Evolutionary conservation across 495 filamentous ascomycete species (phyloP).

Genomic region (Talaromyces stipitatus): DNA sequence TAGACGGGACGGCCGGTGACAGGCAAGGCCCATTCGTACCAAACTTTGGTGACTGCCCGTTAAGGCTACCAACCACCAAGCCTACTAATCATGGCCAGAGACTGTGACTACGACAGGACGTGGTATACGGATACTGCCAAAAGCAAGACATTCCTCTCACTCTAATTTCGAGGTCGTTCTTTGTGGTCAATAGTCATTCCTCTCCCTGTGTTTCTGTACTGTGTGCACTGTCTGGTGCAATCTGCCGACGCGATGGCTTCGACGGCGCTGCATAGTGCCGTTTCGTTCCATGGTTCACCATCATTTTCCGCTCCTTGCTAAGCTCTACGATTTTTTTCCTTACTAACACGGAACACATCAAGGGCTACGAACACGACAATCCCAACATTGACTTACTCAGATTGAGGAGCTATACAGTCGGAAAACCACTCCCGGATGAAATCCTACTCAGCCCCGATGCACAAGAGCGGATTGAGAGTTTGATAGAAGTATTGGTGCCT

Average conservation of each 20-base stretch:
- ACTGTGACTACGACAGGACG: background rate
- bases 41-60: background rate
- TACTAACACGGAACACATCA: slow-evolving; percentile 13
- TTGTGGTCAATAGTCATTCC: background rate
- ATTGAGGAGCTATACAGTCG: slow-evolving; percentile 67
- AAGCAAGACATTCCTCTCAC: background rate
- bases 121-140: background rate
- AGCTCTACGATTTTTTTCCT: slow-evolving; percentile 5
- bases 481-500: slow-evolving; percentile 51
- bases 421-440: slow-evolving; percentile 52
- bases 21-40: slow-evolving; percentile 2
- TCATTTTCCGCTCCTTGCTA: slow-evolving; percentile 13
- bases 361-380: slow-evolving; percentile 71
- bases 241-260: slow-evolving; percentile 8
- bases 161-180: background rate
- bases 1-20: slow-evolving; percentile 1
- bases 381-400: slow-evolving; percentile 68
- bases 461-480: slow-evolving; percentile 45
- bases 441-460: slow-evolving; percentile 42
- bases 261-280: slow-evolving; percentile 21
- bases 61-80: background rate
- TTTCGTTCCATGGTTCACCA: slow-evolving; percentile 39
- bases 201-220: background rate
- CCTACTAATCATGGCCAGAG: background rate
- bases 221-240: background rate